Evolutionary conservation across 2,329 filamentous ascomycete genomes (phyloP).

Genomic region (Endothia cerciana): DNA sequence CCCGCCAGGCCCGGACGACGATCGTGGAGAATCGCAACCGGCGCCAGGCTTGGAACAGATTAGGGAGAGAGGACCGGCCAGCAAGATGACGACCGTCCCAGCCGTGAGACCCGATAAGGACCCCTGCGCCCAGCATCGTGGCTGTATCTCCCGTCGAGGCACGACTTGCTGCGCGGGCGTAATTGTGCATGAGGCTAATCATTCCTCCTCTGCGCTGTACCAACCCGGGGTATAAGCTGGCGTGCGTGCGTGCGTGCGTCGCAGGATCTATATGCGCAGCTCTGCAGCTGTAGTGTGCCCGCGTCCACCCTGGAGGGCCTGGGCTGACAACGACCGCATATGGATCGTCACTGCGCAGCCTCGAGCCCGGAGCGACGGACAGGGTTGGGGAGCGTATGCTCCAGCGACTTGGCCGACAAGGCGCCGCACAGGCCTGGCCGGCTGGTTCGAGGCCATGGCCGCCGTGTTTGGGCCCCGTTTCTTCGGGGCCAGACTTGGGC

Average conservation of each 20-base stretch:
- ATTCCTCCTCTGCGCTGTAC: background rate
- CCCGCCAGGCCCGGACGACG: constrained; percentile 5
- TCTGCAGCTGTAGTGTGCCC: background rate
- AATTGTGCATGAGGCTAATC: constrained; percentile 17
- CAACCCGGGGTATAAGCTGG: background rate
- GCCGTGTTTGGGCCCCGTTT: background rate
- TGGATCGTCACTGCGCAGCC: background rate
- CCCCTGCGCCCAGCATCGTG: constrained; percentile 3
- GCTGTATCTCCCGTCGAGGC: background rate
- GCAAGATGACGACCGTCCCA: constrained; percentile 16
- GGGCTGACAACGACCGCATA: background rate
- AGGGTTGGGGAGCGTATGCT: constrained; percentile 1
- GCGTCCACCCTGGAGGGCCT: background rate
- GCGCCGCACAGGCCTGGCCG: background rate
- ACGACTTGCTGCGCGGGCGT: constrained; percentile 1
- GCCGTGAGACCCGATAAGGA: background rate
- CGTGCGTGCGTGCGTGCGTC: too few species aligned
- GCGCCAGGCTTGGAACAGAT: constrained; percentile 21
- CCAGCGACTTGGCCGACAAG: constrained; percentile 10
- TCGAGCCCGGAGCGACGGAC: background rate
- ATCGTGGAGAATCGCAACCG: constrained; percentile 1
- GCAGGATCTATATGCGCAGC: background rate
- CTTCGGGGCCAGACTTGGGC: background rate
- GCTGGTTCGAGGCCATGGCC: background rate
- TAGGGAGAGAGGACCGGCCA: constrained; percentile 16